Evolutionary conservation across 2,329 filamentous ascomycete genomes (phyloP), one percentile per base, ranked within the genome.

Genomic region (Mollisiaceae sp.): DNA sequence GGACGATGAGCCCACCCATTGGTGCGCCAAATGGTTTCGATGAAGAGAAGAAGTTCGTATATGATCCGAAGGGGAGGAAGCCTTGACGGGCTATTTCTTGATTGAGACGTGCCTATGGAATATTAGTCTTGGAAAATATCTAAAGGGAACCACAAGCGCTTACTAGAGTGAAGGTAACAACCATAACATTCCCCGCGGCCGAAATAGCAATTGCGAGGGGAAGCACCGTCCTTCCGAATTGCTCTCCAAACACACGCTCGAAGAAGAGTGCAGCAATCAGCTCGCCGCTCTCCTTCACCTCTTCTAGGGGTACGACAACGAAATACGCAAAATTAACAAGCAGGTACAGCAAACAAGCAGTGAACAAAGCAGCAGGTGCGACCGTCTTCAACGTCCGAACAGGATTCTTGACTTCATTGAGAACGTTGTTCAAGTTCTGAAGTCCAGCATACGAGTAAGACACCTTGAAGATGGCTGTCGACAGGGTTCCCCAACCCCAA

Each of bases 401-500:
- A 0, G 85, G 86, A 71, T 87, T 80, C 69, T 80, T 83, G 18
- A 86, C 85, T 75, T 89, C 86, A 63, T 82, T 84, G 67, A 88
- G 75, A 14, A 85, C 84, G 69, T 85, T 83, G 72, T 86, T 85
- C 62, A 83, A 81, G 61, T 84, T 85, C 67, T 78, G 79, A 74
- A 83, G 82, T 39, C 85, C 84, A 32, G 82, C 81, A 73, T 82
- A 87, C 59, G 79, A 83, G 78, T 84, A 86, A 59, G 85, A 80
- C 22, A 86, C 83, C 67, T 86, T 86, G 73, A 85, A 83, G 5
- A 86, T 72, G 0, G 83, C 82, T 0, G 83, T 85, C 0, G 80
- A 77, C n/a, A 92, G 79, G 1, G 85, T 80, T 36, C 87, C 87
- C 83, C 87, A 90, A 71, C 85, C 89, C 88, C 89, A 91, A 62